phyloP scores from a whole-genome alignment of 352 stramenopile genomes.

The Nothophytophthora sp. region DNA sequence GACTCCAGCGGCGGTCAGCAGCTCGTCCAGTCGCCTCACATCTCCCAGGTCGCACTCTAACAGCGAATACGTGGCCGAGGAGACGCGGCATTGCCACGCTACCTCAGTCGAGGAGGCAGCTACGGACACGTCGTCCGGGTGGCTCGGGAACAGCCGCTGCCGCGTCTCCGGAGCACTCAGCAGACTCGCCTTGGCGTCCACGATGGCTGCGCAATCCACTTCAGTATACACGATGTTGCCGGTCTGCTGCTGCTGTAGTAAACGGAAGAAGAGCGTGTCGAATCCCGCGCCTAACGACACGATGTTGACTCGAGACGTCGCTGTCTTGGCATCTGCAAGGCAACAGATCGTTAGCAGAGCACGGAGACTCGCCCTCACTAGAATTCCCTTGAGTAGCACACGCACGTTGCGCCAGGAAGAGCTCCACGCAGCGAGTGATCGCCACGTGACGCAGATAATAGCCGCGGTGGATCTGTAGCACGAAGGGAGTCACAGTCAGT shows the following conservation, averaged over 20 bases:
- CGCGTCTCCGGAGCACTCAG: slow-evolving; percentile 28
- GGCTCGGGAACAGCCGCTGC: slow-evolving; percentile 28
- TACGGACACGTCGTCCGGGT: slow-evolving; percentile 7
- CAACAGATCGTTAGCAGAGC: slow-evolving; percentile 8
- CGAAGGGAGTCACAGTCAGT: background rate
- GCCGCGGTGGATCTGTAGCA: slow-evolving; percentile 66
- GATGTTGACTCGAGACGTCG: slow-evolving; percentile 43
- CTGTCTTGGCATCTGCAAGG: slow-evolving; percentile 13
- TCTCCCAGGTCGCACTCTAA: slow-evolving; percentile 65
- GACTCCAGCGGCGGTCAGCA: slow-evolving; percentile 25
- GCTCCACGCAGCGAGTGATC: slow-evolving; percentile 48
- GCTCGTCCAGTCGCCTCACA: slow-evolving; percentile 24
- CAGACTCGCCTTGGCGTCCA: slow-evolving; percentile 44
- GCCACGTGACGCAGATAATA: slow-evolving; percentile 76
- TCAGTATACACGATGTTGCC: slow-evolving; percentile 42
- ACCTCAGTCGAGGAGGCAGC: slow-evolving; percentile 2
- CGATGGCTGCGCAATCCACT: slow-evolving; percentile 65
- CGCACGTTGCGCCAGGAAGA: slow-evolving; percentile 47
- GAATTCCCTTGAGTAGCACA: background rate
- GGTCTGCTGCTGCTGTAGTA: slow-evolving; percentile 30
- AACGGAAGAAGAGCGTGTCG: slow-evolving; percentile 75
- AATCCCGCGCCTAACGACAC: slow-evolving; percentile 74
- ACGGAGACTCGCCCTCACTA: background rate
- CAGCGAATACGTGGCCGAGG: slow-evolving; percentile 41
- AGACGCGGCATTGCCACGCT: slow-evolving; percentile 27